A percentile compares a stretch with the other conserved stretches of the same genome.
phyloP scores from a whole-genome alignment of 768 basidiomycete species.

The Megacollybia marginata region DNA sequence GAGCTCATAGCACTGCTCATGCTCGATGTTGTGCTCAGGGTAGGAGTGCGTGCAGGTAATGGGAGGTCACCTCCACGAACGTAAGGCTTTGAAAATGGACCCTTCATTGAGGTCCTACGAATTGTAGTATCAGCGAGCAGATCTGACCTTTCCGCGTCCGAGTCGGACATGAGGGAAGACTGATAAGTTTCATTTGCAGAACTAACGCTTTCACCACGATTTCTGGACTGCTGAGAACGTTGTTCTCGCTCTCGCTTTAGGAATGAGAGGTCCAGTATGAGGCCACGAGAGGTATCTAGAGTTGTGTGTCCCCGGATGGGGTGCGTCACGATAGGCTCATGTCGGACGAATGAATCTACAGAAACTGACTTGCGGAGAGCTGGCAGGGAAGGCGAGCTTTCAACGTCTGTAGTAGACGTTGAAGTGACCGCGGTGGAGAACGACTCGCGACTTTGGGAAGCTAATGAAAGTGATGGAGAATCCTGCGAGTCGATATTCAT shows the following conservation, averaged over 20 bases:
- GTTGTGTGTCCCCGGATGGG: slow-evolving; percentile 30
- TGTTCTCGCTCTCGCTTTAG: slow-evolving; percentile 14
- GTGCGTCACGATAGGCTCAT: slow-evolving; percentile 23
- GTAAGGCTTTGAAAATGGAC: slow-evolving; percentile 30
- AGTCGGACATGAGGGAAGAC: slow-evolving; percentile 25
- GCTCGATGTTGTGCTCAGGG: slow-evolving; percentile 29
- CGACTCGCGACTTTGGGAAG: neutral
- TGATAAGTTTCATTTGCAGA: slow-evolving; percentile 34
- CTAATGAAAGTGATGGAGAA: neutral
- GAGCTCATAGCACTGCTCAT: slow-evolving; percentile 28
- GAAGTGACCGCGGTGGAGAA: neutral
- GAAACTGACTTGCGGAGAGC: slow-evolving; percentile 68
- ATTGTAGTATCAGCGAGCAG: slow-evolving; percentile 32
- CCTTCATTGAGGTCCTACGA: slow-evolving; percentile 42
- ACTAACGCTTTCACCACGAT: slow-evolving; percentile 50
- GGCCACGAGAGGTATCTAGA: slow-evolving; percentile 24
- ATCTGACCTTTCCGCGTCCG: slow-evolving; percentile 49
- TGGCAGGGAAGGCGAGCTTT: slow-evolving; percentile 18
- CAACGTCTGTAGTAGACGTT: neutral
- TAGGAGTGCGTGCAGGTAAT: slow-evolving; percentile 49
- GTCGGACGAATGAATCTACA: slow-evolving; percentile 63
- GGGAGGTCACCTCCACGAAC: slow-evolving; percentile 54
- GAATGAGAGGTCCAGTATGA: slow-evolving; percentile 16
- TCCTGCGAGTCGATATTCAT: neutral
- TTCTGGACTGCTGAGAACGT: slow-evolving; percentile 31